These are phyloP conservation scores for Nepenthes alata DNA, from an alignment of 179 eudicot species.

Conservation along the genomic window DNA sequence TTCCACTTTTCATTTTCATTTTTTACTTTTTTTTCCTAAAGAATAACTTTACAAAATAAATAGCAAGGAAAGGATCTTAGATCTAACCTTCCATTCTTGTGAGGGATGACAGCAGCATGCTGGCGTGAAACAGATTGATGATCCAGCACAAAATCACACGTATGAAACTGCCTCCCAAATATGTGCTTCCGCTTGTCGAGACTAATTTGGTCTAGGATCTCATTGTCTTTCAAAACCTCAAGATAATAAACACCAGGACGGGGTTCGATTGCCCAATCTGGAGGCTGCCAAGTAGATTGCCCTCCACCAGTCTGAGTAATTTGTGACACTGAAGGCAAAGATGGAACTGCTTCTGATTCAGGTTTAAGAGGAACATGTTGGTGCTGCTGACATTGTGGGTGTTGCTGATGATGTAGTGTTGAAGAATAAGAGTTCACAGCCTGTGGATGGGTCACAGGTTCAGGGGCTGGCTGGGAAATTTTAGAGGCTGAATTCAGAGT, in stretches of 20 bases:
- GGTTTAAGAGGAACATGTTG: conserved; percentile 21
- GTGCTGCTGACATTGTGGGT: conserved; percentile 15
- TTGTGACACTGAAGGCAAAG: conserved; percentile 23
- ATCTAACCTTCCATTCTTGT: conserved; percentile 82
- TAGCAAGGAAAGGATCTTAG: background rate
- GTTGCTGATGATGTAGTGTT: conserved; percentile 16
- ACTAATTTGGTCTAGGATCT: conserved; percentile 49
- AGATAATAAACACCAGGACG: conserved; percentile 76
- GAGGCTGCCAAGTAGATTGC: conserved; percentile 94
- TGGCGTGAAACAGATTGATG: conserved; percentile 98
- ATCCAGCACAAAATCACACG: conserved; percentile 91
- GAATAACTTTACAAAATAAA: background rate
- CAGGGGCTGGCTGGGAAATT: conserved; percentile 20
- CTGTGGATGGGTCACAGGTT: conserved; percentile 11
- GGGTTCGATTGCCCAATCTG: conserved; percentile 98
- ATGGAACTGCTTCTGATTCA: conserved; percentile 20
- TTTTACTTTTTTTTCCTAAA: too few relatives aligned
- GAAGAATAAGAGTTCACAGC: conserved; percentile 2
- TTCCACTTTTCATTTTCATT: too few relatives aligned
- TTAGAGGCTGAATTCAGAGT: conserved; percentile 21
- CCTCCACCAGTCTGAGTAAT: conserved; percentile 71
- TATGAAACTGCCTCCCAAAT: conserved; percentile 81
- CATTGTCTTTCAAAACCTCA: conserved; percentile 85
- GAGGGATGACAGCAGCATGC: conserved; percentile 95
- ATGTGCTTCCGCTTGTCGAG: conserved; percentile 68